Conservation (phyloP, 192 early-diverging fungal species). For the Pilaira anomala region DNA sequence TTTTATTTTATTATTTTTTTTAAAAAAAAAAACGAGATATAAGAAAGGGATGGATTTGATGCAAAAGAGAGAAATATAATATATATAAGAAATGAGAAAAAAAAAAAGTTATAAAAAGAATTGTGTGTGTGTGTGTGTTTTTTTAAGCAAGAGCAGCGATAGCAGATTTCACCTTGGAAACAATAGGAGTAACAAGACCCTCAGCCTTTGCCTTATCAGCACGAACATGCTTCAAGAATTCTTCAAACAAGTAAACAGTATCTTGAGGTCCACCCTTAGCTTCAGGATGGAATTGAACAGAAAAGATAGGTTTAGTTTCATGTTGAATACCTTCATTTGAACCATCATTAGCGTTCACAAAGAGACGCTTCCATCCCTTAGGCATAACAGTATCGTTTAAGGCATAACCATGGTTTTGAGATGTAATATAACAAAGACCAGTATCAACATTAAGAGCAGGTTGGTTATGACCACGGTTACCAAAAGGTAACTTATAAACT, state of each 20-base stretch:
- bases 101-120: too few relatives aligned
- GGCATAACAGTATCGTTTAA: slow-evolving; percentile 69
- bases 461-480: slow-evolving; percentile 97
- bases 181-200: not conserved
- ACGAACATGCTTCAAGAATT: slow-evolving; percentile 71
- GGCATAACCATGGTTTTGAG: slow-evolving; percentile 93
- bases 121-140: not conserved
- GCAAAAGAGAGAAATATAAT: too few relatives aligned
- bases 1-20: too few relatives aligned
- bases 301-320: slow-evolving; percentile 62
- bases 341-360: slow-evolving; percentile 93
- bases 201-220: slow-evolving; percentile 41
- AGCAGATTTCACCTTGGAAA: slow-evolving; percentile 4
- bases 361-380: slow-evolving; percentile 80
- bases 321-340: slow-evolving; percentile 94
- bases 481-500: slow-evolving; percentile 86
- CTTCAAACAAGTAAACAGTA: slow-evolving; percentile 87
- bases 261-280: slow-evolving; percentile 91
- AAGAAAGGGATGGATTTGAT: too few relatives aligned
- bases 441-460: slow-evolving; percentile 77
- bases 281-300: slow-evolving; percentile 96
- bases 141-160: slow-evolving; percentile 13
- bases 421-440: slow-evolving; percentile 86
- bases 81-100: too few relatives aligned
- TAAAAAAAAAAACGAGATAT: too few relatives aligned